A percentile compares a stretch with the other conserved stretches of the same genome.
Conservation (phyloP, 225 moss, liverwort and hornwort genomes). For the Bryoerythrophyllum caledonicum region DNA sequence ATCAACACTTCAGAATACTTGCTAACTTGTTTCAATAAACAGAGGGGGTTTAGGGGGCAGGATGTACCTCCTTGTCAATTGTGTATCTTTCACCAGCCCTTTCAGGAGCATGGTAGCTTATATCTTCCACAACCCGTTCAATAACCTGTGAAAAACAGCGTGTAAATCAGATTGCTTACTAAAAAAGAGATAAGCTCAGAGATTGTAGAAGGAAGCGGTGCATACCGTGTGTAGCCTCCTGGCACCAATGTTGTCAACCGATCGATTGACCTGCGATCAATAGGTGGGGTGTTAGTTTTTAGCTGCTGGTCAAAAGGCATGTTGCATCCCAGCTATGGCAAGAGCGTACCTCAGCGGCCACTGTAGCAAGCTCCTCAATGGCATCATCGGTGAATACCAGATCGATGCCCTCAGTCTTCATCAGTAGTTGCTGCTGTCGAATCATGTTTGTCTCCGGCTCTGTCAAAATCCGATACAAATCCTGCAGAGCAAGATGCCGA, state of each 20-base stretch:
- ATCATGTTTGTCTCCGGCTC: conserved; percentile 97
- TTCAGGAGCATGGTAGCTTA: conserved; percentile 81
- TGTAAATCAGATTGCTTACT: neutral
- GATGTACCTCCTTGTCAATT: conserved; percentile 70
- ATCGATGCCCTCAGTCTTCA: conserved; percentile 87
- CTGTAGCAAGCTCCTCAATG: conserved; percentile 77
- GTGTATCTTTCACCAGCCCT: conserved; percentile 69
- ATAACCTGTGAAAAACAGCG: conserved; percentile 51
- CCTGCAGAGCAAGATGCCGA: conserved; percentile 45
- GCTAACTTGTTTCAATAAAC: neutral
- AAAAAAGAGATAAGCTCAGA: too few species aligned
- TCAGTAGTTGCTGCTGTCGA: conserved; percentile 84
- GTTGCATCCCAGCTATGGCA: neutral
- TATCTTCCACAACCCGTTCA: conserved; percentile 90
- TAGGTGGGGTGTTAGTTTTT: neutral
- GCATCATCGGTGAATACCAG: conserved; percentile 85
- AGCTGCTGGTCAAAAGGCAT: neutral
- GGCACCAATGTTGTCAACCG: conserved; percentile 83
- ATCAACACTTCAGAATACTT: neutral
- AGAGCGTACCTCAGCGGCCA: conserved; percentile 74
- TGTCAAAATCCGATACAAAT: conserved; percentile 88
- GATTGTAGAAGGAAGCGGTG: neutral
- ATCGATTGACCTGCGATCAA: conserved; percentile 71
- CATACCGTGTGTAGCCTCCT: conserved; percentile 78
- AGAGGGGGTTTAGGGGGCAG: neutral